Percentiles rank a stretch among this genome's conserved stretches.
phyloP scores from a whole-genome alignment of 345 rosid genomes.

The Erysimum cheiranthoides region DNA sequence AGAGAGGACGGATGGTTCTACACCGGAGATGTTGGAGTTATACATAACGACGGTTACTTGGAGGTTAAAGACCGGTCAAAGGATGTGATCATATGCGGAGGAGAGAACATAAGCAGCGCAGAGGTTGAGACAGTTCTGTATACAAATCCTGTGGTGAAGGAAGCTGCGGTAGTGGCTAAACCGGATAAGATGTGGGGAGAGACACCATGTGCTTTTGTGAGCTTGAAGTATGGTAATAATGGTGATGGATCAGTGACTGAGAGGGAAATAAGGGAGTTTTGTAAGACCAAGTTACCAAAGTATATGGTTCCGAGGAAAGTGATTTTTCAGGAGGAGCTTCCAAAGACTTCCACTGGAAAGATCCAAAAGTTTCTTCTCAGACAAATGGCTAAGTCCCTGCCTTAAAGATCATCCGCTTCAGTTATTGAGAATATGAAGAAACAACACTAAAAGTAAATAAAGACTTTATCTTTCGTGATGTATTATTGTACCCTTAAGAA shows the following conservation, averaged over 20 bases:
- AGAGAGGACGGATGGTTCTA: conserved; percentile 64
- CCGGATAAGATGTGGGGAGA: conserved; percentile 75
- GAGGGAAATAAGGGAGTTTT: conserved; percentile 59
- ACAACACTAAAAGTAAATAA: neutral
- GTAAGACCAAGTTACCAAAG: conserved; percentile 56
- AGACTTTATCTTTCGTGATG: conserved; percentile 7
- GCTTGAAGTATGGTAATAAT: conserved; percentile 48
- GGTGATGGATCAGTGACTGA: conserved; percentile 37
- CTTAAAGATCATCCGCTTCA: conserved; percentile 3
- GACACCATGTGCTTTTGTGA: conserved; percentile 73
- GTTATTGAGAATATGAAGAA: conserved; percentile 16
- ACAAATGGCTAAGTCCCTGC: conserved; percentile 51
- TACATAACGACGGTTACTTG: conserved; percentile 62
- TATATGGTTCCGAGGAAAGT: conserved; percentile 72
- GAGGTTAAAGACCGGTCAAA: conserved; percentile 69
- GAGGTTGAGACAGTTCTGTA: conserved; percentile 70
- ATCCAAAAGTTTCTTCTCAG: conserved; percentile 60
- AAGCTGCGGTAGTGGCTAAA: conserved; percentile 69
- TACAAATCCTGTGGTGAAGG: conserved; percentile 59
- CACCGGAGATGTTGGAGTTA: conserved; percentile 67
- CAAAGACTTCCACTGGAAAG: conserved; percentile 72
- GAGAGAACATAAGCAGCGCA: conserved; percentile 64
- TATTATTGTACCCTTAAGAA: conserved; percentile 20
- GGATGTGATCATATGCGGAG: conserved; percentile 70
- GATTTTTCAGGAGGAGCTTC: conserved; percentile 60